Percentiles rank a stretch among this genome's conserved stretches.
Evolutionary conservation across 2,329 filamentous ascomycete genomes (phyloP).

Genomic region (Pseudonectria foliicola): DNA sequence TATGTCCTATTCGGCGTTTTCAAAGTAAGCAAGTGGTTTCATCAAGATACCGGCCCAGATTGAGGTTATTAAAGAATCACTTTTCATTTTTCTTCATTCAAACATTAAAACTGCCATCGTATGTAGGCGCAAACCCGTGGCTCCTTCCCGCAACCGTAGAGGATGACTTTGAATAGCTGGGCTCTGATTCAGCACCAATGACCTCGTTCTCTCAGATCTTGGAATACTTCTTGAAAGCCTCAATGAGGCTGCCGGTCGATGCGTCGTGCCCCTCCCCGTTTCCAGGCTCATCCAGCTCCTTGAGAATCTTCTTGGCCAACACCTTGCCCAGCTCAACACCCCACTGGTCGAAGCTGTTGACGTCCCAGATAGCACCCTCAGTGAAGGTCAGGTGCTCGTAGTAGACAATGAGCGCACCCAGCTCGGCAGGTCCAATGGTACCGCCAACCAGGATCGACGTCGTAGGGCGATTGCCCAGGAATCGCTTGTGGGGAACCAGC

Average conservation of each 20-base stretch:
- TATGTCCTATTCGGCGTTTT: too few relatives aligned
- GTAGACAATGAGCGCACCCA: conserved; percentile 94
- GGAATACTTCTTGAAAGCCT: conserved; percentile 77
- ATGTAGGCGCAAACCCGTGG: too few relatives aligned
- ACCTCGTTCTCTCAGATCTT: conserved; percentile 35
- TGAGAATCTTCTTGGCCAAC: conserved; percentile 83
- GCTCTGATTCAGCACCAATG: not conserved
- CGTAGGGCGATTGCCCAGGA: conserved; percentile 94
- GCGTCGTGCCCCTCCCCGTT: conserved; percentile 70
- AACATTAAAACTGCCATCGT: too few relatives aligned
- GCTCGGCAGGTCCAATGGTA: conserved; percentile 86
- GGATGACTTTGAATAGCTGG: conserved; percentile 1
- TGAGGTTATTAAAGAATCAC: too few relatives aligned
- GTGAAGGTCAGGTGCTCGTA: conserved; percentile 99
- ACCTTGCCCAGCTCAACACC: conserved; percentile 97
- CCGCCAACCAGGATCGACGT: conserved; percentile 86
- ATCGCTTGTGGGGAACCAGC: conserved; percentile 96
- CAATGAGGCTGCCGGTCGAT: conserved; percentile 83
- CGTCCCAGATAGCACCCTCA: conserved; percentile 97
- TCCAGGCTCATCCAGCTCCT: conserved; percentile 75
- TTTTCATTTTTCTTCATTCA: too few relatives aligned
- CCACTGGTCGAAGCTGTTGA: conserved; percentile 99
- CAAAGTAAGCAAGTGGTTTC: too few relatives aligned
- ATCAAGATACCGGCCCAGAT: too few relatives aligned
- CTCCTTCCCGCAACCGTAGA: too few relatives aligned